Conservation (phyloP, 1,284 basidiomycete genomes). For the Bondarzewia mesenterica region DNA sequence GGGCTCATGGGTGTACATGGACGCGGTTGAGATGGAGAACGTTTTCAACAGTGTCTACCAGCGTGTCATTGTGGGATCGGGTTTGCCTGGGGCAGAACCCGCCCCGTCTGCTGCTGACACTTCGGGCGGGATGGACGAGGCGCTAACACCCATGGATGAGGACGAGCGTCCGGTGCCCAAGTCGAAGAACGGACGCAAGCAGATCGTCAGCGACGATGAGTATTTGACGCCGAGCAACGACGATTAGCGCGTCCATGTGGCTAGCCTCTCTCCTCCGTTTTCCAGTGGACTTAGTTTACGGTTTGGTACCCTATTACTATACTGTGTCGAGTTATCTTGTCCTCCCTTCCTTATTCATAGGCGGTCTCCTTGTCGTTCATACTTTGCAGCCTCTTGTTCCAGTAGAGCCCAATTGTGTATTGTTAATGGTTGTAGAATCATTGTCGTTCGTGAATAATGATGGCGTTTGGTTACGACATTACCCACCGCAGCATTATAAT, state of each 20-base stretch:
- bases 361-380: not conserved
- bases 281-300: not conserved
- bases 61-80: conserved; percentile 50
- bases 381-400: conserved; percentile 5
- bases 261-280: not conserved
- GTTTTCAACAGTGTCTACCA: conserved; percentile 66
- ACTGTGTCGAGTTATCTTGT: not conserved
- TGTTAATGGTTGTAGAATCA: conserved; percentile 14
- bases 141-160: conserved; percentile 71
- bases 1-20: conserved; percentile 88
- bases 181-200: conserved; percentile 52
- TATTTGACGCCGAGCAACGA: conserved; percentile 30
- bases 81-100: conserved; percentile 62
- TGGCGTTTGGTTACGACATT: too few species aligned
- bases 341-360: not conserved
- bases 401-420: conserved; percentile 14
- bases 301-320: not conserved
- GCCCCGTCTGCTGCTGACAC: conserved; percentile 21
- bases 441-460: not conserved
- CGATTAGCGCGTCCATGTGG: conserved; percentile 16
- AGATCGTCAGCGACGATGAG: conserved; percentile 72
- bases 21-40: conserved; percentile 88
- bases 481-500: too few species aligned
- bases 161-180: conserved; percentile 49
- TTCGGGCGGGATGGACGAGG: conserved; percentile 47